Evolutionary conservation across 148 eudicot species (phyloP).

Genomic region (Hydrangea macrophylla): DNA sequence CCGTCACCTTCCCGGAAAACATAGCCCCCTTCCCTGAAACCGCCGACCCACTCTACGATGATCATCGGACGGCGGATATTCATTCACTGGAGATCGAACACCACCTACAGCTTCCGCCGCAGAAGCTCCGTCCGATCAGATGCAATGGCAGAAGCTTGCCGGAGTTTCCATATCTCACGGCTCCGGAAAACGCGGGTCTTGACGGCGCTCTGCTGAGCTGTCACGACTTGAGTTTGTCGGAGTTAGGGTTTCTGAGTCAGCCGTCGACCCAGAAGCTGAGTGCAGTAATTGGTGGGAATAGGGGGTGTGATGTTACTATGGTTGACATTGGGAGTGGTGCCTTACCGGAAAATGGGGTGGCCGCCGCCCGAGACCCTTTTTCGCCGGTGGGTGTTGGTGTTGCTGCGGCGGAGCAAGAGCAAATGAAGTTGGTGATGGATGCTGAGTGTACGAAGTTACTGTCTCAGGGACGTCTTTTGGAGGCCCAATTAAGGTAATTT

Average conservation of each 20-base stretch:
- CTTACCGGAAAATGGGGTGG: constrained; percentile 3
- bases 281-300: neutral
- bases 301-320: neutral
- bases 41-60: constrained; percentile 8
- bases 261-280: constrained; percentile 3
- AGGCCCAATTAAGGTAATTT: constrained; percentile 15
- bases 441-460: constrained; percentile 17
- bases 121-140: constrained; percentile 56
- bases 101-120: constrained; percentile 23
- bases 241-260: constrained; percentile 30
- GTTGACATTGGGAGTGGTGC: neutral
- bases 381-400: neutral
- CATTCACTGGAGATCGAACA: constrained; percentile 11
- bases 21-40: constrained; percentile 24
- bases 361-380: neutral
- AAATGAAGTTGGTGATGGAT: constrained; percentile 13
- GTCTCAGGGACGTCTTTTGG: constrained; percentile 21
- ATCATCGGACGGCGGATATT: constrained; percentile 14
- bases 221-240: neutral
- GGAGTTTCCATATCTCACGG: neutral
- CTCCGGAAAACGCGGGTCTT: neutral
- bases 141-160: constrained; percentile 19
- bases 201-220: neutral
- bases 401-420: constrained; percentile 11
- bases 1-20: constrained; percentile 16